Percentiles rank a stretch among this genome's conserved stretches.
These are phyloP conservation scores for Starmerella lactis-condensi DNA, from an alignment of 805 yeast genomes.

Conservation along the genomic window DNA sequence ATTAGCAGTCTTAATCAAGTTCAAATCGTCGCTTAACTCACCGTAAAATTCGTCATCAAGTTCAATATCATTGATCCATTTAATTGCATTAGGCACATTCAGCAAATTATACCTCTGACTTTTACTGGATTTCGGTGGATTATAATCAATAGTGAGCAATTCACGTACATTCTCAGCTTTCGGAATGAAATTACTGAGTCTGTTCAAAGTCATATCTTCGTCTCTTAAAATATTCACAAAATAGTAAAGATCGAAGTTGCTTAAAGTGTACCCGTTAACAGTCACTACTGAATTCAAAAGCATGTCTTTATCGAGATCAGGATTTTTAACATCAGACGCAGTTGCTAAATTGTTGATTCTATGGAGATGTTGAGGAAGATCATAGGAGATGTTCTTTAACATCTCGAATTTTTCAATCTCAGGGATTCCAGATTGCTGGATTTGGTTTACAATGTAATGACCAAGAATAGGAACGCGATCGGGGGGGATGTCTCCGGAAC, in stretches of 20 bases:
- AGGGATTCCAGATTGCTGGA: constrained; percentile 2
- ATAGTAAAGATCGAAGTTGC: constrained; percentile 21
- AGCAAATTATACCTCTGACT: constrained; percentile 23
- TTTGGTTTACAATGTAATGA: constrained; percentile 16
- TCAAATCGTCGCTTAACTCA: constrained; percentile 29
- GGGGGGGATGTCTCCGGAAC: constrained; percentile 7
- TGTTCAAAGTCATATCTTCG: constrained; percentile 22
- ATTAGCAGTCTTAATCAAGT: constrained; percentile 27
- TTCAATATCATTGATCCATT: constrained; percentile 66
- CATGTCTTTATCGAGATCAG: constrained; percentile 16
- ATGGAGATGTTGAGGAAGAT: too few relatives aligned
- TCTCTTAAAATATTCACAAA: constrained; percentile 25
- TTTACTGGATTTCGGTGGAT: background rate
- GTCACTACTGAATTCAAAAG: constrained; percentile 28
- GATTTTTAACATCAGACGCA: constrained; percentile 7
- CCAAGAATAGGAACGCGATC: constrained; percentile 6
- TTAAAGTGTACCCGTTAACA: constrained; percentile 43
- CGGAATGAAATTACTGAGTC: constrained; percentile 22
- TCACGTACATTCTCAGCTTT: constrained; percentile 21
- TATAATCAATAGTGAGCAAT: constrained; percentile 8
- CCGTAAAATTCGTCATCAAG: constrained; percentile 35
- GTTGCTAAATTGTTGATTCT: constrained; percentile 10
- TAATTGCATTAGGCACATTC: constrained; percentile 24
- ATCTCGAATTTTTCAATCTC: constrained; percentile 3
- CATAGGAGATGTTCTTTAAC: constrained; percentile 18